Base-by-base conservation (phyloP, 257 asterid species). In the Solanum stenotomum region DNA sequence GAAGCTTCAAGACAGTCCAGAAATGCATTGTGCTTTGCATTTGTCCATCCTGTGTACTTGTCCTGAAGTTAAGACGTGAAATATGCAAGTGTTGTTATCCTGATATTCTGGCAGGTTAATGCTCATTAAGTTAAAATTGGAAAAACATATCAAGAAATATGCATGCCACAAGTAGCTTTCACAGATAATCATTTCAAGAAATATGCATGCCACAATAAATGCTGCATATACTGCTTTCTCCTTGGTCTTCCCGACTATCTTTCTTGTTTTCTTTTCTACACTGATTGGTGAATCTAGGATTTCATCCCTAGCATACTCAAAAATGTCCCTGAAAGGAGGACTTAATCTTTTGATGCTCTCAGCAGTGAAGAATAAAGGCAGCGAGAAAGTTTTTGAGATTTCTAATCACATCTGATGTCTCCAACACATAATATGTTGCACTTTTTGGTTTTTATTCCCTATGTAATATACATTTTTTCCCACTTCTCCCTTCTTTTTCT, bases 1-100 rank as follows among this genome's bases (percentile, higher is more conserved):
- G 98, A 94, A 86, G 89, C 93, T 88, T 96, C 99, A 92, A 96
- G 91, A 85, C 84, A 83, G 89, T 92, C 90, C 82, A 96, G 96
- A 91, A 90, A 95, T 56, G 87, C 88, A 87, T 92, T 91, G 92
- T 96, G 99, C 92, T 89, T 92, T 93, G 93, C 94, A 88, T 96
- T 89, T 76, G 99, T 94, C 99, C 97, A 95, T 89, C 85, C 90
- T 68, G 89, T 61, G 89, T 78, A 33, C 77, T 90, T 77, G 33
- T 88, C 95, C 99, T 96, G 95, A 76, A 70, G 52, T 46, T 63
- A 65, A 88, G 86, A 72, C 20, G 67, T 86, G 70, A 70, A 59
- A 86, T 38, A 42, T 29, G 40, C 18, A 5, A 0, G 29, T 10
- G 18, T 81, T 82, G 59, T 81, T 49, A 49, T 46, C 44, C 70